Base-by-base conservation (phyloP, 192 early-diverging fungal genomes). In the Linnemannia hyalina region DNA sequence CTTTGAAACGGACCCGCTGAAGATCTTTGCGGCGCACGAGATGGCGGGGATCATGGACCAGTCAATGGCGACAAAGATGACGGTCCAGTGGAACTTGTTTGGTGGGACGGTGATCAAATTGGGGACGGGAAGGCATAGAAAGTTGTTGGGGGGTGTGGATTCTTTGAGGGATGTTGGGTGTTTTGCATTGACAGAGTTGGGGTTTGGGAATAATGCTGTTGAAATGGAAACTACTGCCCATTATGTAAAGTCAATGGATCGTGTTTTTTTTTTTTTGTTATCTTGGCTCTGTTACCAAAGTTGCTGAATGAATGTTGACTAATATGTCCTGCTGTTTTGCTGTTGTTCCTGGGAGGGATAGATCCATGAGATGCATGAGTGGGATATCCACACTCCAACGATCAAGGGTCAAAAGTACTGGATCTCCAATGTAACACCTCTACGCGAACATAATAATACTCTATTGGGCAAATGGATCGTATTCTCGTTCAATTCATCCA, bases 121-220 rank as follows among this genome's bases (percentile, higher is more conserved):
- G 38, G 95, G 95, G 20, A 93, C 93, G 29, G 89, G 95, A 68
- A 87, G 95, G n/a, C 95, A 95, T 78, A 89, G 94, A 13, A 68
- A 92, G 47, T 78, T 90, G 73, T 80, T 95, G 23, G 75, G 87
- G 15, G 88, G 88, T 22, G 89, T 93, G 55, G 95, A 95, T 87
- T 81, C 88, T 23, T 71, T 95, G 70, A 76, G 90, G 4, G 82
- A 89, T 26, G 88, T 94, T 44, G 95, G 95, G 10, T 95, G 95
- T 85, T 95, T 95, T 89, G 95, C 82, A 13, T 79, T 95, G 72
- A 95, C 95, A 32, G 95, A 95, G 82, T 78, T 95, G 52, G 95
- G 95, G 15, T 95, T 93, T 86, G 95, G 95, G 20, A 95, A 95
- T 80, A 95, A 95, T 75, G 95, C 95, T 46, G 89, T 95, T 23